These are phyloP conservation scores for Linderniella brevidens DNA, from an alignment of 257 asterid genomes.

Conservation along the genomic window DNA sequence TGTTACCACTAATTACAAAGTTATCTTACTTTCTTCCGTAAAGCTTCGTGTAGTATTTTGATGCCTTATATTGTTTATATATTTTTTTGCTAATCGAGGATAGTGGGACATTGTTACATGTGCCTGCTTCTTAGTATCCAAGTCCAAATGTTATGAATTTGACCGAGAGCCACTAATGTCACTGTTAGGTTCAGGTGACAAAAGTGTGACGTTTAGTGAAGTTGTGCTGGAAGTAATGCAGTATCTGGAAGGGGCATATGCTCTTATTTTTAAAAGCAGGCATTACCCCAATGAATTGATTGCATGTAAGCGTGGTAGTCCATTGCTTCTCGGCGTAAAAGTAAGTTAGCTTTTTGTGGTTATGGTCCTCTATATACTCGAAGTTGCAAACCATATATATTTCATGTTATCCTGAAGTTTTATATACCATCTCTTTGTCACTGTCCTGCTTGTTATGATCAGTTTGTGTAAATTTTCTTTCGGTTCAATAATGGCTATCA, in stretches of 20 bases:
- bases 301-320: conserved; percentile 99
- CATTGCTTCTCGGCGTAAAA: conserved; percentile 93
- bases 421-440: background rate
- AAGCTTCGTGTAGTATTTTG: too few relatives aligned
- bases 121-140: too few relatives aligned
- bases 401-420: too few relatives aligned
- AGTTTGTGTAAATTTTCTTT: too few relatives aligned
- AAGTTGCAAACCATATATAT: too few relatives aligned
- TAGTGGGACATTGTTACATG: too few relatives aligned
- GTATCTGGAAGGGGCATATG: conserved; percentile 99
- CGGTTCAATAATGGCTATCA: too few relatives aligned
- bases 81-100: too few relatives aligned
- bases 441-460: background rate
- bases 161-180: conserved; percentile 4
- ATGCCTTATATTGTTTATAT: too few relatives aligned
- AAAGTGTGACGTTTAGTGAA: conserved; percentile 74
- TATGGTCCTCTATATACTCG: background rate
- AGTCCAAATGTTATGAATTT: too few relatives aligned
- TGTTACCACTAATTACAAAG: too few relatives aligned
- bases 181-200: conserved; percentile 41
- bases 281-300: conserved; percentile 90
- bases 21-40: too few relatives aligned
- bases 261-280: conserved; percentile 82
- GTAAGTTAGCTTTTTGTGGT: conserved; percentile 46
- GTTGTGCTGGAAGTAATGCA: conserved; percentile 96